Conservation (phyloP, 75 land plant genomes). For the Sequoiadendron giganteum region DNA sequence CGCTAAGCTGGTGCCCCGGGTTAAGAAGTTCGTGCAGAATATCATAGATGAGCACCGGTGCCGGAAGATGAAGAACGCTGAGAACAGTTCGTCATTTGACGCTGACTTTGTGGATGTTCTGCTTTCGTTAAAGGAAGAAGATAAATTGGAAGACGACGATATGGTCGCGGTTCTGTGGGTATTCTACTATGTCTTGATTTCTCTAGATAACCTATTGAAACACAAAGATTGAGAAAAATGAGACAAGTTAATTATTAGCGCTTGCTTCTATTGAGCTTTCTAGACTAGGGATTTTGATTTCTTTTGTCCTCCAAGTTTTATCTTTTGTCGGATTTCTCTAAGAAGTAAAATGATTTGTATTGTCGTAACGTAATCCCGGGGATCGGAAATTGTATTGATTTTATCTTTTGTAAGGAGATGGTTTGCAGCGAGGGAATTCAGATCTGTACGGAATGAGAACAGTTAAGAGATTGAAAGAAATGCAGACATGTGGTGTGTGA, state of each 20-base stretch:
- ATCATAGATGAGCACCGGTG: constrained; percentile 50
- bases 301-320: too few species aligned
- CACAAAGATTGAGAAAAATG: background rate
- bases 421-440: too few species aligned
- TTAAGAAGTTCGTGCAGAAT: constrained; percentile 31
- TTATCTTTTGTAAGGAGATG: too few species aligned
- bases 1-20: constrained; percentile 37
- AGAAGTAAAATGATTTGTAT: too few species aligned
- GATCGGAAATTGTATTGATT: too few species aligned
- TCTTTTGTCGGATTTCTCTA: too few species aligned
- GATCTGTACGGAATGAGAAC: background rate
- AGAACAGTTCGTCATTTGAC: background rate
- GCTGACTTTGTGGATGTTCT: constrained; percentile 61
- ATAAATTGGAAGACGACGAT: constrained; percentile 47
- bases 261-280: too few species aligned
- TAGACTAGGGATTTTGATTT: too few species aligned
- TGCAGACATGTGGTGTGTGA: too few species aligned
- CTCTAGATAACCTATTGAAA: background rate
- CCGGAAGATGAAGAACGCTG: background rate
- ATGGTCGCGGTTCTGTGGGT: constrained; percentile 62
- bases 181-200: background rate
- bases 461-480: too few species aligned
- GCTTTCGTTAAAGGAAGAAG: constrained; percentile 22
- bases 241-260: background rate
- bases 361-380: too few species aligned